Percentiles rank a stretch among this genome's conserved stretches.
Evolutionary conservation across 495 filamentous ascomycete species (phyloP).

Genomic region (Darksidea phi): DNA sequence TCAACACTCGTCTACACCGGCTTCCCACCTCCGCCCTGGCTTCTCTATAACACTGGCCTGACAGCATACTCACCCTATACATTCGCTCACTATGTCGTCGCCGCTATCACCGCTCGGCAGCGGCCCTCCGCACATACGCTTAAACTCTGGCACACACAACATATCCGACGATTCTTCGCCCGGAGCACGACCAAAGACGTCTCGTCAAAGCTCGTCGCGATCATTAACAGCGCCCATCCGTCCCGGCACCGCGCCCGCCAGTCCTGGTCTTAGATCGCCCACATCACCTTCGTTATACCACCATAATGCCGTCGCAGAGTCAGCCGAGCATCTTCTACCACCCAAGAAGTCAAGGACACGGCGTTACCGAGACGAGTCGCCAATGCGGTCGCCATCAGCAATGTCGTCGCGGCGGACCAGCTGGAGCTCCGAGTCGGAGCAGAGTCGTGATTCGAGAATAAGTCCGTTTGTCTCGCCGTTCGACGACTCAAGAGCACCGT

Average conservation of each 20-base stretch:
- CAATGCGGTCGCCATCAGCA: slow-evolving; percentile 47
- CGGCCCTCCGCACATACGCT: slow-evolving; percentile 55
- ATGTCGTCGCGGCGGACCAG: slow-evolving; percentile 61
- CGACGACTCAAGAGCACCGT: slow-evolving; percentile 61
- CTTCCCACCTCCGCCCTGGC: slow-evolving; percentile 28
- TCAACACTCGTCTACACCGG: slow-evolving; percentile 24
- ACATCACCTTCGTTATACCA: slow-evolving; percentile 41
- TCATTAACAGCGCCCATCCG: slow-evolving; percentile 44
- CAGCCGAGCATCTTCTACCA: slow-evolving; percentile 61
- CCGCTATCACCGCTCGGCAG: slow-evolving; percentile 39
- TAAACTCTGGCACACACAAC: slow-evolving; percentile 58
- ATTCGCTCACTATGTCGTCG: slow-evolving; percentile 33
- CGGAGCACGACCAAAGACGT: slow-evolving; percentile 41
- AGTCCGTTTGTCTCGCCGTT: slow-evolving; percentile 55
- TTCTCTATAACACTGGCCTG: slow-evolving; percentile 16
- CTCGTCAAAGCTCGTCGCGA: slow-evolving; percentile 43
- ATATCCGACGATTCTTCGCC: slow-evolving; percentile 46
- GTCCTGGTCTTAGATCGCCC: slow-evolving; percentile 13
- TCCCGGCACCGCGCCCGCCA: slow-evolving; percentile 38
- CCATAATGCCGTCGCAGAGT: slow-evolving; percentile 47
- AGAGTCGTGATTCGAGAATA: slow-evolving; percentile 54
- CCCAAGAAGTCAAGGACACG: slow-evolving; percentile 48
- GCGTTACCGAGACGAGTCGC: slow-evolving; percentile 50
- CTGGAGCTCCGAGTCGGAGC: slow-evolving; percentile 57
- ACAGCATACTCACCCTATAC: slow-evolving; percentile 30